Base-by-base conservation (phyloP, 148 eudicot species). In the Persicaria maculosa region DNA sequence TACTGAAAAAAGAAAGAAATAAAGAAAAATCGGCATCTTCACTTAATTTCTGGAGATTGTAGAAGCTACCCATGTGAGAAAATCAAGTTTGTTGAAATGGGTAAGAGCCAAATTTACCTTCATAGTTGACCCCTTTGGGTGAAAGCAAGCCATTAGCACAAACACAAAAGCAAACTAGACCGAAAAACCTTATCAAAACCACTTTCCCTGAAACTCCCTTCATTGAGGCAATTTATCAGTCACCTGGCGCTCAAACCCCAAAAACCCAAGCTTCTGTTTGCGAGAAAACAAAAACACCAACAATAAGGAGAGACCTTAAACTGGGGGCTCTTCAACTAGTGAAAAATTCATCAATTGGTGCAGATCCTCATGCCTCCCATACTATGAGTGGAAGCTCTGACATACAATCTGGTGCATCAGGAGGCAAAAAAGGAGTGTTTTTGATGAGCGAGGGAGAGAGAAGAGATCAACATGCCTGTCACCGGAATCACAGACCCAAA, bases 61-160 rank as follows among this genome's bases (percentile, higher is more conserved):
- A 31, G 53, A 71, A 71, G 15, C 54, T 8, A 45, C 52, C 73
- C 73, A 70, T 70, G 50, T 71, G 25, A 71, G 5, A 46, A 71
- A 17, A 71, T 71, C 11, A 47, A n/a, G 25, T 45, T 48, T 71
- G 14, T 36, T 46, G 20, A 64, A 10, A 20, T 43, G 46, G 50
- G 59, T 9, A 17, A 54, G 73, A 44, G 47, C 43, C 9, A 12
- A 31, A 62, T 4, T 78, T 80, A 90, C 98, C 98, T 94, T 94
- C 98, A 84, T 69, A 86, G 82, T 91, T 94, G 82, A 94, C 88
- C 74, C 98, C 98, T 78, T 85, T 86, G 46, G 98, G 82, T 12
- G 98, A 79, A 72, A 94, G 97, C 82, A 85, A 74, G 75, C 84
- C 83, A 88, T 12, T 40, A 72, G 90, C 82, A 77, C 59, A 79